Evolutionary conservation across 208 protist species (phyloP), one percentile per base, ranked within the genome.

Genomic region (Crithidia expoeki): DNA sequence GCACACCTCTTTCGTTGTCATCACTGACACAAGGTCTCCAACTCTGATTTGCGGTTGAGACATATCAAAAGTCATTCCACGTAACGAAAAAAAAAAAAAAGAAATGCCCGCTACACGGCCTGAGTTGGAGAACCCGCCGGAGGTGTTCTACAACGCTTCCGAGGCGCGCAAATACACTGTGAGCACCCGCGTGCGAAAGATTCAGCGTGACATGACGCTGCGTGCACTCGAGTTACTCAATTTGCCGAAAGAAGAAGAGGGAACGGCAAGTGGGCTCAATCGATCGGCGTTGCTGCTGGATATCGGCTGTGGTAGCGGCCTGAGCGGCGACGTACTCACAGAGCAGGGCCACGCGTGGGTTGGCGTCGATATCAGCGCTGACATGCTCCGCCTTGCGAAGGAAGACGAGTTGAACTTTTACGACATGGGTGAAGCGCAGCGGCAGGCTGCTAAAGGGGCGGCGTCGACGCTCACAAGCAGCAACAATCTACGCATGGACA

Each of bases 221-320:
- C 93, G 99, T 21, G 98, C 98, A 1, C 46, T 99, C 40, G 98
- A 99, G 85, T 88, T 99, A 52, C 79, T 99, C 40, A 81, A 76
- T 40, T 61, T 99, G 4, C 91, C 92, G 6, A 79, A 84, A 49
- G 67, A 70, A 32, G 58, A 84, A 49, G 67, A 70, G 28, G 58
- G 82, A 27, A n/a, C 56, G 2, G 51, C 64, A 23, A 51, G 38
- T 33, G 75, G 72, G 2, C 11, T 58, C 44, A 53, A 85, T 42
- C 30, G 71, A 28, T 66, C 71, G 9, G 81, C 85, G 9, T 70
- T 99, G 21, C 68, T 99, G 27, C 89, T 99, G 2, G 99, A 99
- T 79, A 87, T 99, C 42, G 99, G 99, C 47, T 99, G 98, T 76
- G 99, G 99, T 25, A 98, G 97, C 51, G 98, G 98, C 0, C 73